Conservation (phyloP, 331 rosid species). For the Rosa hybrid region DNA sequence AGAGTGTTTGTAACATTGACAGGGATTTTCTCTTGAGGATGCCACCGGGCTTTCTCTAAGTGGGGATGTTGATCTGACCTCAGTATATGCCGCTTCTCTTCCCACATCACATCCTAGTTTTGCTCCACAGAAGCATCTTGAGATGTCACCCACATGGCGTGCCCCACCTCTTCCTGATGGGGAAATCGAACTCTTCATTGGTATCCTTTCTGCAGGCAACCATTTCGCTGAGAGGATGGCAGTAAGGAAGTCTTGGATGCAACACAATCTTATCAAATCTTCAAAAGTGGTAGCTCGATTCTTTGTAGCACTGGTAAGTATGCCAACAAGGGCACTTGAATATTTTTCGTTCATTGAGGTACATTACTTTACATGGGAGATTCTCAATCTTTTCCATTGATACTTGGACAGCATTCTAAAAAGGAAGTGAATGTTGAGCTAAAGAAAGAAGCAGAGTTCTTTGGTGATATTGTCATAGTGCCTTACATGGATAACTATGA, state of each 20-base stretch:
- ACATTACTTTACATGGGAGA: neutral
- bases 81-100: constrained; percentile 75
- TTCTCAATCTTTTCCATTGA: constrained; percentile 25
- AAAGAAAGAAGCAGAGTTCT: constrained; percentile 87
- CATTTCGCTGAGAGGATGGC: constrained; percentile 99
- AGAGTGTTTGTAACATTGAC: constrained; percentile 24
- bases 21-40: constrained; percentile 96
- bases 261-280: constrained; percentile 65
- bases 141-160: constrained; percentile 64
- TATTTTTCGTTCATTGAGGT: constrained; percentile 5
- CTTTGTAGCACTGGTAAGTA: constrained; percentile 86
- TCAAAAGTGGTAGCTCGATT: constrained; percentile 78
- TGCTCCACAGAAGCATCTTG: constrained; percentile 74
- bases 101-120: constrained; percentile 82
- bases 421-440: constrained; percentile 69
- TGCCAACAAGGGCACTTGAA: constrained; percentile 12
- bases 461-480: constrained; percentile 89
- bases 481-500: constrained; percentile 97
- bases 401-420: constrained; percentile 59
- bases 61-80: constrained; percentile 70
- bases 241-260: constrained; percentile 95
- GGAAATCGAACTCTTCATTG: constrained; percentile 66
- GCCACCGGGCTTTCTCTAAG: constrained; percentile 77
- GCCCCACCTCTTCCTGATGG: constrained; percentile 59
- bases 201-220: constrained; percentile 95